A percentile compares a stretch with the other conserved stretches of the same genome.
phyloP scores from a whole-genome alignment of 2,329 filamentous ascomycete genomes.

The Xylariaceae sp. region DNA sequence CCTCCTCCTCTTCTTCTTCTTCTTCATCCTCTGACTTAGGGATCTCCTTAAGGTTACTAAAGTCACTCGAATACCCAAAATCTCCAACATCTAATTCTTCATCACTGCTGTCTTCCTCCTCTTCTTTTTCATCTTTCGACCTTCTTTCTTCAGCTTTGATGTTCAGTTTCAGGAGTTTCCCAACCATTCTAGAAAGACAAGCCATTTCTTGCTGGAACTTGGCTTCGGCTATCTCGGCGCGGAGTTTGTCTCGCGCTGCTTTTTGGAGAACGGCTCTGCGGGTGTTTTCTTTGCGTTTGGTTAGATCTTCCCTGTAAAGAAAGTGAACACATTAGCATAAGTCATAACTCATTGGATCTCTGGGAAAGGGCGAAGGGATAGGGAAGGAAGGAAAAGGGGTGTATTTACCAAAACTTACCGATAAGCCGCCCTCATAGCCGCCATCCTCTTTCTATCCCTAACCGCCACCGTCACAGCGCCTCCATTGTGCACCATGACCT shows the following conservation, averaged over 20 bases:
- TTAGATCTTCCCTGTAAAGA: background rate
- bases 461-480: slow-evolving; percentile 5
- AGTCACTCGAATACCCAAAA: no score
- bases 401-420: slow-evolving; percentile 9
- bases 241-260: background rate
- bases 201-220: background rate
- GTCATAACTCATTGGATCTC: no score
- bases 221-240: background rate
- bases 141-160: background rate
- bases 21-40: background rate
- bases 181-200: background rate
- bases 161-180: background rate
- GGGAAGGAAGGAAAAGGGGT: background rate
- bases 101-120: background rate
- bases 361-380: background rate
- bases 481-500: slow-evolving; percentile 4
- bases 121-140: background rate
- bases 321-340: no score
- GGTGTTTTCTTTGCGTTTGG: background rate
- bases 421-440: slow-evolving; percentile 2
- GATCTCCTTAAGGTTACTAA: no score
- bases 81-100: no score
- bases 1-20: background rate
- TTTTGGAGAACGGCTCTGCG: no score
- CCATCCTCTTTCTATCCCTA: slow-evolving; percentile 3